phyloP scores from a whole-genome alignment of 2,329 filamentous ascomycete genomes.

The Fusarium sororula region DNA sequence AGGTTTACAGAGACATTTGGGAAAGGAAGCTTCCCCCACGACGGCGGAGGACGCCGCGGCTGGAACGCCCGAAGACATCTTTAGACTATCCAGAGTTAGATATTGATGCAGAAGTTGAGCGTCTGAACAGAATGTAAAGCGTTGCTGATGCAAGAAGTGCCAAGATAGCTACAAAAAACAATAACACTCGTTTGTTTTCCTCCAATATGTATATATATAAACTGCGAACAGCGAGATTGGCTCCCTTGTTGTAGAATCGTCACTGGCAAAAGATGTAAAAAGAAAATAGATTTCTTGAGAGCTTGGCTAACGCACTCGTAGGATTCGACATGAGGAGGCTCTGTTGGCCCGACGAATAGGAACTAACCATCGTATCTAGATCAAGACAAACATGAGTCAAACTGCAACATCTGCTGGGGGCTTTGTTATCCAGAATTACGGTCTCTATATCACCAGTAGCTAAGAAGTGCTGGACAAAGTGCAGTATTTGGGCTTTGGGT shows the following conservation, averaged over 20 bases:
- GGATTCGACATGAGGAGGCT: too few species aligned
- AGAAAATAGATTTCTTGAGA: too few species aligned
- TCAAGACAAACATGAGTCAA: neutral
- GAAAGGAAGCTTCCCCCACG: constrained; percentile 6
- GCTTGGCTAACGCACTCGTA: too few species aligned
- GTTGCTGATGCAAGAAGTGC: rapidly evolving
- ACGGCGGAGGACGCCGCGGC: neutral
- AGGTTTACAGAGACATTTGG: constrained; percentile 16
- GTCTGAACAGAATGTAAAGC: neutral
- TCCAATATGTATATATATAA: too few species aligned
- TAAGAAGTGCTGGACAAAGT: neutral
- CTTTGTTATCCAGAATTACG: neutral
- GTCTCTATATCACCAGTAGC: neutral
- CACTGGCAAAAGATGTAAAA: too few species aligned
- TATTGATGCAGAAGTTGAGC: neutral
- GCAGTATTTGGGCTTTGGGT: too few species aligned
- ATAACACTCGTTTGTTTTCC: too few species aligned
- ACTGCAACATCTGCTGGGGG: neutral
- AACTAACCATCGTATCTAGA: neutral
- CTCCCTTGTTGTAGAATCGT: too few species aligned
- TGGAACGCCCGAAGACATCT: neutral
- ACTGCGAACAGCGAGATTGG: too few species aligned
- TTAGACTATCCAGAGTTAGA: neutral
- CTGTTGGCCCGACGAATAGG: neutral
- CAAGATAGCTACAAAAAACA: neutral